Percentiles rank a stretch among this genome's conserved stretches.
Conservation (phyloP, 129 eudicot species). For the Pittosporum tobira region DNA sequence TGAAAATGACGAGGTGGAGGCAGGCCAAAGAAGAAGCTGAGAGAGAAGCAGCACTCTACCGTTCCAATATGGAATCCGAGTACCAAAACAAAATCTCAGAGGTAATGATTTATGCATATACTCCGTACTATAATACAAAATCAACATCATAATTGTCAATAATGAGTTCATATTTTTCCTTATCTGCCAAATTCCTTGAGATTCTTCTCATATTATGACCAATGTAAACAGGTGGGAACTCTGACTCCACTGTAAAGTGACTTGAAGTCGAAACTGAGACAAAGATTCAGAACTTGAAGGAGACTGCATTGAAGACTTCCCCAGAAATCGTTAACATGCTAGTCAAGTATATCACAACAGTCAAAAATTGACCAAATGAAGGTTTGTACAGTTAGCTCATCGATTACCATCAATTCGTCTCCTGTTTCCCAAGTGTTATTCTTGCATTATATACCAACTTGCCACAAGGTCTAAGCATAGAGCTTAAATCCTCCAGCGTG, state of each 20-base stretch:
- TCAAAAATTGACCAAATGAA: conserved; percentile 1
- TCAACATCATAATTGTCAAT: too few species aligned
- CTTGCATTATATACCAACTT: not conserved
- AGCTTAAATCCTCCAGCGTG: too few species aligned
- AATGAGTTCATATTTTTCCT: too few species aligned
- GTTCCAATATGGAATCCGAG: conserved; percentile 37
- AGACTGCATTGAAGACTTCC: conserved; percentile 1
- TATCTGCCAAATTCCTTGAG: not conserved
- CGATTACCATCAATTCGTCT: not conserved
- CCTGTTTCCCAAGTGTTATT: not conserved
- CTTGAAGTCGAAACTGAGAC: conserved; percentile 6
- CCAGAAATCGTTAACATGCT: not conserved
- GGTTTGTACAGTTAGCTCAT: not conserved
- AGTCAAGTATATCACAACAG: not conserved
- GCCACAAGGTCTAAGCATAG: too few species aligned
- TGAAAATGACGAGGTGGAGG: conserved; percentile 35
- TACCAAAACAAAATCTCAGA: conserved; percentile 34
- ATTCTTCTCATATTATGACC: not conserved
- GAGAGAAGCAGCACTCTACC: conserved; percentile 31
- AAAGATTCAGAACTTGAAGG: conserved; percentile 11
- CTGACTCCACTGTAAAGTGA: conserved; percentile 8
- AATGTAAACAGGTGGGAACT: conserved; percentile 11
- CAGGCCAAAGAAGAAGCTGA: conserved; percentile 62
- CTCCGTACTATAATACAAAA: too few species aligned
- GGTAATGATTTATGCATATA: conserved; percentile 23